These are phyloP conservation scores for Fusarium equiseti DNA, from an alignment of 2,329 filamentous ascomycete species.

Conservation along the genomic window DNA sequence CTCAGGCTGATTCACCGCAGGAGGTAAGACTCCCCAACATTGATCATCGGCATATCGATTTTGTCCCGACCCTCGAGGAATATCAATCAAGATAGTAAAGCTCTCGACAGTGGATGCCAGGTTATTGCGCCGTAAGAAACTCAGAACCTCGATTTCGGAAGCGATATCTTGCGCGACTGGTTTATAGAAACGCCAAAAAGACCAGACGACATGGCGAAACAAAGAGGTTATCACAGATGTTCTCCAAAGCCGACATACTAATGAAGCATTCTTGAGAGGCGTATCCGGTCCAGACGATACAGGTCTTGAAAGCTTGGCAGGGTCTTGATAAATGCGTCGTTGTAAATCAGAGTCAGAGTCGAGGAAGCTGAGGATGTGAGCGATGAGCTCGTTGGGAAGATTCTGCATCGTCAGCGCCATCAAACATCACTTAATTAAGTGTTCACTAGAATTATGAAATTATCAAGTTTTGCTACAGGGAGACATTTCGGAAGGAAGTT, in stretches of 20 bases:
- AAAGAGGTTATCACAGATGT: constrained; percentile 64
- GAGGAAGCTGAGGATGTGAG: constrained; percentile 68
- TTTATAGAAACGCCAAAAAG: constrained; percentile 50
- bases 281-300: constrained; percentile 14
- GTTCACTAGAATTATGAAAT: not conserved
- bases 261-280: constrained; percentile 68
- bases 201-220: constrained; percentile 67
- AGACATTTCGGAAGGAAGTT: not conserved
- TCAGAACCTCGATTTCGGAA: constrained; percentile 54
- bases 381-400: constrained; percentile 72
- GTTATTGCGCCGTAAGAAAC: constrained; percentile 53
- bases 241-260: constrained; percentile 66
- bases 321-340: constrained; percentile 58
- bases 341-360: constrained; percentile 63
- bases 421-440: not conserved
- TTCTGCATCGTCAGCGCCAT: constrained; percentile 42
- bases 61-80: constrained; percentile 43
- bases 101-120: constrained; percentile 57
- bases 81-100: constrained; percentile 57
- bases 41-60: constrained; percentile 45
- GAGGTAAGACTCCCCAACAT: constrained; percentile 50
- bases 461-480: not conserved
- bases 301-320: constrained; percentile 57
- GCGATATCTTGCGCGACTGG: constrained; percentile 36
- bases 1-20: constrained; percentile 27